Conservation (phyloP, 805 yeast genomes). For the Suhomyces faveliae region DNA sequence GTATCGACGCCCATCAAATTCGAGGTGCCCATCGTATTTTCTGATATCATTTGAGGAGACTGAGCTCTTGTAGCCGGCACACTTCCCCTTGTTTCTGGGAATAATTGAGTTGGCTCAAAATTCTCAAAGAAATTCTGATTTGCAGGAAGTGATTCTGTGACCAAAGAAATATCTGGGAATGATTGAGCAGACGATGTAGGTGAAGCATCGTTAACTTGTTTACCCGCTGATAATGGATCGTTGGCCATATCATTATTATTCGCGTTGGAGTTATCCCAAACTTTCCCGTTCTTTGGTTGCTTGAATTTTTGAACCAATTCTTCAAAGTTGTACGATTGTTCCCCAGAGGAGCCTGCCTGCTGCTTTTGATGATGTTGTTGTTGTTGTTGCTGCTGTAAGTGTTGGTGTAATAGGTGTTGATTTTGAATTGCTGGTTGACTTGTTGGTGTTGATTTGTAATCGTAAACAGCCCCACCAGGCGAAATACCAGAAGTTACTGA, state of each 20-base stretch:
- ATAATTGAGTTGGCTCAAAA: slow-evolving; percentile 57
- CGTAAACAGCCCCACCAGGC: slow-evolving; percentile 26
- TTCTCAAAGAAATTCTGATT: slow-evolving; percentile 46
- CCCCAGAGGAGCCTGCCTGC: slow-evolving; percentile 2
- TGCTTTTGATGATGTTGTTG: not conserved
- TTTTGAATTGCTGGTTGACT: not conserved
- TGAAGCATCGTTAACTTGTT: slow-evolving; percentile 23
- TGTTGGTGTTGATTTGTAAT: slow-evolving; percentile 11
- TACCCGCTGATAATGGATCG: slow-evolving; percentile 6
- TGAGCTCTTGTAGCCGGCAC: slow-evolving; percentile 38
- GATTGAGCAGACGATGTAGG: slow-evolving; percentile 37
- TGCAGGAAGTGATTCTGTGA: slow-evolving; percentile 51
- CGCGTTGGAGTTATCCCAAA: not conserved
- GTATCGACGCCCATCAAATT: not conserved
- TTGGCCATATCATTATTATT: slow-evolving; percentile 4
- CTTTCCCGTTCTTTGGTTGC: slow-evolving; percentile 11
- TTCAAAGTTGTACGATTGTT: slow-evolving; percentile 25
- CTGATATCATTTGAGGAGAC: slow-evolving; percentile 23
- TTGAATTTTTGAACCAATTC: slow-evolving; percentile 35
- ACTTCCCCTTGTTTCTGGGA: slow-evolving; percentile 42
- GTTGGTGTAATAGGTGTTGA: not conserved
- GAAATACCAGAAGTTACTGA: slow-evolving; percentile 25
- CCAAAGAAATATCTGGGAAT: slow-evolving; percentile 55
- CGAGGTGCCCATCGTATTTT: not conserved
- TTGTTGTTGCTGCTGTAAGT: not conserved